Evolutionary conservation across 23 red algal species (phyloP).

Genomic region (Gracilaria caudata): DNA sequence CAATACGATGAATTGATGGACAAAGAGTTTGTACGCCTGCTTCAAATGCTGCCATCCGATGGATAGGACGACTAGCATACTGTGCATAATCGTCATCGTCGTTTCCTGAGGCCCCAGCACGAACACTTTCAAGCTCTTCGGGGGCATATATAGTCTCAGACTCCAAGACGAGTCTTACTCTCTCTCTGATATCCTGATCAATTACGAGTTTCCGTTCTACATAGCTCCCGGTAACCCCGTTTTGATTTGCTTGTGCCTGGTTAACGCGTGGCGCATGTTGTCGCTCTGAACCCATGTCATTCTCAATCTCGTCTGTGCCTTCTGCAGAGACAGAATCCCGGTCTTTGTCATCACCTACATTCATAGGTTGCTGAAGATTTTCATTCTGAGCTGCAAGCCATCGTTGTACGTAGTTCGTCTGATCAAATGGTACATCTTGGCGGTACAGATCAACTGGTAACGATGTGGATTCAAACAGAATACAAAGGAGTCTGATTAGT

Average conservation of each 20-base stretch:
- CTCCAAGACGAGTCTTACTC: background rate
- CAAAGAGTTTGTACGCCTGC: background rate
- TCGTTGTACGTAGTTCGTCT: conserved; percentile 21
- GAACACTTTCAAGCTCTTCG: background rate
- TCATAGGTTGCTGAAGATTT: conserved; percentile 14
- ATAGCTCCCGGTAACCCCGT: background rate
- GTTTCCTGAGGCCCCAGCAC: background rate
- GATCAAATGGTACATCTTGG: conserved; percentile 27
- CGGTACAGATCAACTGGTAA: conserved; percentile 27
- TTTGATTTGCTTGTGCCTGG: background rate
- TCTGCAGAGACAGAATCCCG: background rate
- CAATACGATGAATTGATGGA: conserved; percentile 12
- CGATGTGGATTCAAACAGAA: conserved; percentile 58
- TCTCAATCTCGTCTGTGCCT: no score
- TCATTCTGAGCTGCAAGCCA: background rate
- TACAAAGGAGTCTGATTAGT: conserved; percentile 43
- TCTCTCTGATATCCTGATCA: background rate
- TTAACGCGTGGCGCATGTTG: background rate
- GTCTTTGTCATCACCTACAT: background rate
- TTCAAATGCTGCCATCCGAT: conserved; percentile 31
- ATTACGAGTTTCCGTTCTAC: background rate
- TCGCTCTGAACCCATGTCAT: background rate
- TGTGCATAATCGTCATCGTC: background rate
- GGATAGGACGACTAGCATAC: background rate
- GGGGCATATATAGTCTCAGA: background rate